phyloP scores from a whole-genome alignment of 306 rosid genomes.

The Abrus precatorius region DNA sequence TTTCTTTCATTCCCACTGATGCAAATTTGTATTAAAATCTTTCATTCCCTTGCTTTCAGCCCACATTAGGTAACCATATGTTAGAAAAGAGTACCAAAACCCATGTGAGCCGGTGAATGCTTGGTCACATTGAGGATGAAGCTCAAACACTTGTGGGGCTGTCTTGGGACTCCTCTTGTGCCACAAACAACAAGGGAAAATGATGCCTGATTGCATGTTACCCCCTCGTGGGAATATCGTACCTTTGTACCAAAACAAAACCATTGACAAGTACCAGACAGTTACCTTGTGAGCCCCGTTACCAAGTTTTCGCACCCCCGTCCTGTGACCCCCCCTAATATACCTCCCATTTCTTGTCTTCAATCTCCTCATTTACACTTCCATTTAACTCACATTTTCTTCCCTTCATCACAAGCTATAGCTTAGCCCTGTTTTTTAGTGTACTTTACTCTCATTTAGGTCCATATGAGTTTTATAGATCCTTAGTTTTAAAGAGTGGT shows the following conservation, averaged over 20 bases:
- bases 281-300: slow-evolving; percentile 39
- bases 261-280: slow-evolving; percentile 67
- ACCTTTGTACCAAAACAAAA: slow-evolving; percentile 65
- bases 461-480: neutral
- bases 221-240: slow-evolving; percentile 92
- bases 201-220: slow-evolving; percentile 78
- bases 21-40: slow-evolving; percentile 43
- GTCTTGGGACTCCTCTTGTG: slow-evolving; percentile 8
- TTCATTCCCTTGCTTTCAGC: slow-evolving; percentile 45
- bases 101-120: slow-evolving; percentile 89
- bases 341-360: neutral
- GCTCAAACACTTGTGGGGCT: slow-evolving; percentile 59
- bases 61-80: slow-evolving; percentile 74
- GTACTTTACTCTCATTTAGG: neutral
- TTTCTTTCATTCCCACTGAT: slow-evolving; percentile 72
- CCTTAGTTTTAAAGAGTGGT: neutral
- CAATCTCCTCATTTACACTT: neutral
- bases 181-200: slow-evolving; percentile 62
- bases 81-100: slow-evolving; percentile 62
- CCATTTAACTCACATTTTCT: slow-evolving; percentile 12
- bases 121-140: slow-evolving; percentile 66
- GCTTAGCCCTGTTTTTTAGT: neutral
- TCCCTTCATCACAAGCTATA: slow-evolving; percentile 8
- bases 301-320: slow-evolving; percentile 28
- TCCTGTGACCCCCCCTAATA: neutral